Base-by-base conservation (phyloP, 805 yeast genomes). In the Saccharomyces jurei region DNA sequence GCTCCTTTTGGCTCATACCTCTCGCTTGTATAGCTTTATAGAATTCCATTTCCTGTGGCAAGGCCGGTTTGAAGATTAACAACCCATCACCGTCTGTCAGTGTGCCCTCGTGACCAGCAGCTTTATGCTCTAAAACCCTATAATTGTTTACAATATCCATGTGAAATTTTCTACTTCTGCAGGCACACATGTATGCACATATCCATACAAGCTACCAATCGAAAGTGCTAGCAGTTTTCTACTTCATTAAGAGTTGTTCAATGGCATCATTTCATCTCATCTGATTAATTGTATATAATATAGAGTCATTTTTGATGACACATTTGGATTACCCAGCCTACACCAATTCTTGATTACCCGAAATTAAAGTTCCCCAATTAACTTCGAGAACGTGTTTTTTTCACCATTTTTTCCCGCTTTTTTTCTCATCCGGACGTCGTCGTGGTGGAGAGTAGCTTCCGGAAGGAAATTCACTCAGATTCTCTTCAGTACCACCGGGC, bases 91-190 rank as follows among this genome's bases (percentile, higher is more conserved):
- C 77, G 58, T 82, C 82, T 10, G 81, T 79, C 52, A 89, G 61
- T 2, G 86, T 80, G 0, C 96, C 98, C 5, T 77, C 87, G 64
- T 92, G 99, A 5, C 99, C 99, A 0, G 97, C 98, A 2, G 94
- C 98, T 70, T 83, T 86, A 64, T 87, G 88, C 53, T 67, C 58
- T 50, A 69, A 54, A 29, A 48, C 53, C 50, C 30, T 44, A 41
- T 44, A 51, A 11, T 36, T 36, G 11, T 17, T 17, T 9, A 17
- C 44, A 25, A 13, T 36, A 36, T 36, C 44, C 54, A 46, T 36
- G 44, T n/a, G 44, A 36, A 5, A 36, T 2, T 36, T 17, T 36
- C 44, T 36, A 36, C 44, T 36, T 36, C 17, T 17, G 17, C 44
- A 36, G 41, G 21, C 9, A n/a, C 9, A n/a, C 11, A 36, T 17